Evolutionary conservation across 73 alveolate species (phyloP), one percentile per base, ranked within the genome.

Genomic region (Blepharisma stoltei): DNA sequence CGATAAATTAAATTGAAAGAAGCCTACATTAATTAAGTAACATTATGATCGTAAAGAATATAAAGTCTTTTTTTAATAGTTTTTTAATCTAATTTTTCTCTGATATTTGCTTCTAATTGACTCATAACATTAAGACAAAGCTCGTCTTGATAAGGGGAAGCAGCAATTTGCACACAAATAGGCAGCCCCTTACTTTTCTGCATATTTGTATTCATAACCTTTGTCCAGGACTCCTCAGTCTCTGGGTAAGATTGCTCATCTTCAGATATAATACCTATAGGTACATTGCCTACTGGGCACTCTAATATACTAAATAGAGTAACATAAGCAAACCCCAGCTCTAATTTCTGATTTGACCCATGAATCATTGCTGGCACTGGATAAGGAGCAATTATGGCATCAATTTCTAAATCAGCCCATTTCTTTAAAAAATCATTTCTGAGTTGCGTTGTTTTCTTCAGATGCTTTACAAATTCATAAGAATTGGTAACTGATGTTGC

Each of bases 131-230:
- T 70, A 6, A 88, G 70, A 6, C 52, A 82, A 52, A 55, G 54
- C 81, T 90, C 97, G 49, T 90, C 97, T 76, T 86, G 47, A 71
- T 48, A 80, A 4, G 92, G 89, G 6, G 53, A 45, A 4, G 92
- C 82, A 9, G 67, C 84, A 18, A 90, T 71, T 67, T 90, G 82
- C 18, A 90, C 78, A 50, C 88, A 82, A 54, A 90, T 87, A 43
- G 97, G 97, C 71, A 90, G 76, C 49, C 97, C 97, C 6, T 67
- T 45, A 47, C 93, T 82, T 11, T 78, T 80, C 69, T 67, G 47
- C 66, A 75, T 73, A 66, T 81, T 76, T 43, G 81, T 81, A 45
- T 82, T 55, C 25, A 83, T 65, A 5, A 70, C 80, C 25, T 81
- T 60, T 18, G 84, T 80, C 80, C 67, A 76, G 11, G 55, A 47